A percentile compares a stretch with the other conserved stretches of the same genome.
Conservation (phyloP, 208 protist genomes). For the Herpetomonas tarakana region DNA sequence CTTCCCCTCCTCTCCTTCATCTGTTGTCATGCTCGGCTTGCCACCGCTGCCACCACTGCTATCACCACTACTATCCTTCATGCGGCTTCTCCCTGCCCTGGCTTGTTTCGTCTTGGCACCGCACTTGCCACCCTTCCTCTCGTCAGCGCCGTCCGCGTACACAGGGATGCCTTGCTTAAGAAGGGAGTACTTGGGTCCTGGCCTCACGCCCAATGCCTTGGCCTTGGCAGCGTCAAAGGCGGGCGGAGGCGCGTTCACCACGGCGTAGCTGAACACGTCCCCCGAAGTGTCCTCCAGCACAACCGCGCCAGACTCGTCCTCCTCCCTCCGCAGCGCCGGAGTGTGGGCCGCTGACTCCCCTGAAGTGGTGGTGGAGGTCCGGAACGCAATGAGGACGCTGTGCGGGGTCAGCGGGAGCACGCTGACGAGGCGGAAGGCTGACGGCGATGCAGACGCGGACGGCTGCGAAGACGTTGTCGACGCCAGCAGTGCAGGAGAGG, state of each 20-base stretch:
- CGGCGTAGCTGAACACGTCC: constrained; percentile 48
- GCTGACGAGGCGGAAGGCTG: constrained; percentile 21
- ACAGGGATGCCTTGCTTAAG: constrained; percentile 66
- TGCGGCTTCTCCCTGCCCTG: no score
- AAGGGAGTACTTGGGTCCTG: constrained; percentile 62
- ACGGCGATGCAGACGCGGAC: neutral
- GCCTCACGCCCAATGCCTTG: constrained; percentile 49
- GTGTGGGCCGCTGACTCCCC: neutral
- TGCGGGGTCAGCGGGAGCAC: constrained; percentile 27
- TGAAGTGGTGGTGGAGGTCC: constrained; percentile 17
- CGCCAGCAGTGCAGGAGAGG: no score
- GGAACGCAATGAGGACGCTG: constrained; percentile 37
- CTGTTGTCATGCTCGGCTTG: no score
- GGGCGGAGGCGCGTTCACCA: constrained; percentile 45
- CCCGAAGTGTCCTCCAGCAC: constrained; percentile 9
- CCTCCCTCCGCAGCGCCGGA: neutral
- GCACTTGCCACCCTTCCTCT: no score
- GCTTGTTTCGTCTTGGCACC: no score
- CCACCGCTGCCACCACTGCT: neutral
- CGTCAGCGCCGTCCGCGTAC: constrained; percentile 17
- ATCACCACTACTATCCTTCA: no score
- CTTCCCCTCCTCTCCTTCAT: neutral
- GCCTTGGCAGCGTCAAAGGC: constrained; percentile 55
- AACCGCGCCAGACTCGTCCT: neutral
- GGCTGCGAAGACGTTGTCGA: neutral